Percentiles rank a stretch among this genome's conserved stretches.
These are phyloP conservation scores for Cladosporium halotolerans DNA, from an alignment of 2,329 filamentous ascomycete genomes.

Conservation along the genomic window DNA sequence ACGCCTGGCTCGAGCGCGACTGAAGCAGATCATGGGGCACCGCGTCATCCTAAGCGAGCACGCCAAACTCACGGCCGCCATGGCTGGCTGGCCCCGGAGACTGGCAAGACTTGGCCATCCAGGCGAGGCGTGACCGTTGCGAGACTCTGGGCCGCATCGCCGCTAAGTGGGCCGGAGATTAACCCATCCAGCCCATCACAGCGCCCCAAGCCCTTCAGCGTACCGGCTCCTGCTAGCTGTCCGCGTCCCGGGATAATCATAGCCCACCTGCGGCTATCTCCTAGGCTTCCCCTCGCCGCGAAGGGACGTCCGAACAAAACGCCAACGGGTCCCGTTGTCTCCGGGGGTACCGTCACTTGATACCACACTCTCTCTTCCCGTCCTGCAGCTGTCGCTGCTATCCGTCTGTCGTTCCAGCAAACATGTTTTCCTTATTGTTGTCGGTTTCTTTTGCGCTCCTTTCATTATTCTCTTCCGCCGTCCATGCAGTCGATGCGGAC, in stretches of 20 bases:
- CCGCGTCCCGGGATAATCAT: slow-evolving; percentile 2
- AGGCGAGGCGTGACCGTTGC: slow-evolving; percentile 4
- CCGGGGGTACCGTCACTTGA: not conserved
- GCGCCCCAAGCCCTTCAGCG: not conserved
- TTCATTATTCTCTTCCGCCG: slow-evolving; percentile 2
- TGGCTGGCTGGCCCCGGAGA: too few relatives aligned
- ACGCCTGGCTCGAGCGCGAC: too few relatives aligned
- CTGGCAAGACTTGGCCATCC: not conserved
- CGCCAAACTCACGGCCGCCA: too few relatives aligned
- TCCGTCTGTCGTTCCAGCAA: slow-evolving; percentile 9
- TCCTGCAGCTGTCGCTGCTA: slow-evolving; percentile 9
- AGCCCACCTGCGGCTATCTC: slow-evolving; percentile 10
- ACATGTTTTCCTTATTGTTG: slow-evolving; percentile 8
- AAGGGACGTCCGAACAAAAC: slow-evolving; percentile 9
- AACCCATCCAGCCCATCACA: not conserved
- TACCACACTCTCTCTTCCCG: slow-evolving; percentile 3
- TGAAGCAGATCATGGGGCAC: too few relatives aligned
- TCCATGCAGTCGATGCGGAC: slow-evolving; percentile 13
- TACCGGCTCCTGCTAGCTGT: not conserved
- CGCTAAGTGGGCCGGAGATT: slow-evolving; percentile 10
- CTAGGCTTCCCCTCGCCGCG: not conserved
- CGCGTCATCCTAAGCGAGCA: too few relatives aligned
- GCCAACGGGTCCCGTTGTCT: slow-evolving; percentile 1
- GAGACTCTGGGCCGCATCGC: not conserved
- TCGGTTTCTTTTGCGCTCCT: slow-evolving; percentile 2